Base-by-base conservation (phyloP, 129 eudicot genomes). In the Glebionis coronaria region DNA sequence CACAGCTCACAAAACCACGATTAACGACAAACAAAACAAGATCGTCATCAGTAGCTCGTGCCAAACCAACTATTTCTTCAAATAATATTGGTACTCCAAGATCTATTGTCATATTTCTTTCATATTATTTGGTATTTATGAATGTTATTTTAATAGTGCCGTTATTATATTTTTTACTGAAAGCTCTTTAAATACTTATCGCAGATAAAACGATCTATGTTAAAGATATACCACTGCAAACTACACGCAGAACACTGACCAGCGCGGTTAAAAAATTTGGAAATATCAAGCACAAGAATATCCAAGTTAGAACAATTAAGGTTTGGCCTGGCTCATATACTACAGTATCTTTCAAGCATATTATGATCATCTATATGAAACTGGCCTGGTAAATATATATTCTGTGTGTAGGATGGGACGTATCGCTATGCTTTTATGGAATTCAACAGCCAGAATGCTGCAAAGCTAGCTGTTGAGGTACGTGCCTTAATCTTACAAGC, bases 401-500 rank as follows among this genome's bases (percentile, higher is more conserved):
- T 52, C 16, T 61, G 12, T 42, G 20, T 62, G 12, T 51, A 76
- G 80, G 80, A 76, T 63, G 80, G 71, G 4, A n/a, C n/a, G n/a
- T 62, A 44, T 47, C 53, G 65, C 27, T 76, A 42, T 76, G 80
- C 75, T 1, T 62, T 76, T 53, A 55, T 69, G 23, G 71, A 76
- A 46, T 76, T 76, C 61, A 51, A 53, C 45, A 14, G 42, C 14
- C 46, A 49, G 1, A 68, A 44, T 42, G 72, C 66, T 52, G 75
- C 80, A 23, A 53, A 50, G 6, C 44, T 19, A 25, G 71, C 75
- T 4, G 45, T 76, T 51, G 47, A 69, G 80, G 75, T 76, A 69
- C 16, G 28, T 14, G 27, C 46, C 23, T 14, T 35, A 5, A 31
- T 18, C 19, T 31, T 23, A 31, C 62, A 31, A 35, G 28, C 25